Evolutionary conservation across 352 stramenopile genomes (phyloP).

Genomic region (Pythium brassicae): DNA sequence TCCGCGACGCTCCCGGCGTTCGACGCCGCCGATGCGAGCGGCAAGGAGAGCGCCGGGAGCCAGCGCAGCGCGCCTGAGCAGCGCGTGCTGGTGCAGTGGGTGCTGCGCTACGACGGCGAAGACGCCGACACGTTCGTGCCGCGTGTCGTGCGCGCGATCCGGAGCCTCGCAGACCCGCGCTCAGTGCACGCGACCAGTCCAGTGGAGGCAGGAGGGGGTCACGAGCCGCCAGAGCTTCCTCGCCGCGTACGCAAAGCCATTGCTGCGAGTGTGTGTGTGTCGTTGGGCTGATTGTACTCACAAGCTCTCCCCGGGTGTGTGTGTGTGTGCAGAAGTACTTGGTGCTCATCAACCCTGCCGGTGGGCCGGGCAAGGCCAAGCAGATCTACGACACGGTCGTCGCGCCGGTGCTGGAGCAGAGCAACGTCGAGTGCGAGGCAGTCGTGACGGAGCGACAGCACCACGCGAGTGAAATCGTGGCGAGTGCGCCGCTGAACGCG

Average conservation of each 20-base stretch:
- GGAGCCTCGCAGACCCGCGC: constrained; percentile 36
- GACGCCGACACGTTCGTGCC: constrained; percentile 26
- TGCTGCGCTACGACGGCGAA: constrained; percentile 32
- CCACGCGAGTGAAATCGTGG: constrained; percentile 55
- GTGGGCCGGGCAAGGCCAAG: constrained; percentile 46
- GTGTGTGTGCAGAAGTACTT: constrained; percentile 17
- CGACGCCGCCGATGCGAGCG: not conserved
- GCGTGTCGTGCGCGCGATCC: constrained; percentile 36
- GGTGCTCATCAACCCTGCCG: constrained; percentile 67
- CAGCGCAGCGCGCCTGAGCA: constrained; percentile 1
- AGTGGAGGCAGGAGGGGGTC: not conserved
- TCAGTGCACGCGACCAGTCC: not conserved
- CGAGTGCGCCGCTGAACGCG: constrained; percentile 30
- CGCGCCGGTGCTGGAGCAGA: constrained; percentile 45
- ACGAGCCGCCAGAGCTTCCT: not conserved
- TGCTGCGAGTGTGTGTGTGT: not conserved
- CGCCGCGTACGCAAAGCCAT: constrained; percentile 24
- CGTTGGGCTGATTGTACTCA: not conserved
- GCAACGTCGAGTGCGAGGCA: constrained; percentile 50
- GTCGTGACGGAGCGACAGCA: constrained; percentile 43
- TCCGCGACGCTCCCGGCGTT: not conserved
- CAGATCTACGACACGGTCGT: constrained; percentile 49
- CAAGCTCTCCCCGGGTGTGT: not conserved
- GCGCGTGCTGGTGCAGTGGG: constrained; percentile 40
- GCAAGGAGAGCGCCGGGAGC: constrained; percentile 2